These are phyloP conservation scores for Aspergillus melleus DNA, from an alignment of 2,329 filamentous ascomycete species.

Conservation along the genomic window DNA sequence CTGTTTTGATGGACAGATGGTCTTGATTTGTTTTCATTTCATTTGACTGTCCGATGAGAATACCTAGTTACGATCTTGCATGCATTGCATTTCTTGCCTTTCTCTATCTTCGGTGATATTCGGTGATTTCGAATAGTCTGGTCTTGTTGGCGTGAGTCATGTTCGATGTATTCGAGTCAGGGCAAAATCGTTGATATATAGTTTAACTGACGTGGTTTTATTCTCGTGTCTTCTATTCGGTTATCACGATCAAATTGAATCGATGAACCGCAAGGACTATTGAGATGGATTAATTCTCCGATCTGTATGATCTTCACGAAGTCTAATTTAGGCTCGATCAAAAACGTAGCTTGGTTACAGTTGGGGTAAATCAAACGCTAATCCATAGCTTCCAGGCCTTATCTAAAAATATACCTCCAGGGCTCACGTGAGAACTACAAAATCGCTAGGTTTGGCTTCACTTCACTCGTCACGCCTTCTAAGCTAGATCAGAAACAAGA, in stretches of 20 bases:
- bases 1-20: not conserved
- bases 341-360: too few relatives aligned
- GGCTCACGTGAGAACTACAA: too few relatives aligned
- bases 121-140: too few relatives aligned
- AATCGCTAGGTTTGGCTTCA: too few relatives aligned
- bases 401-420: too few relatives aligned
- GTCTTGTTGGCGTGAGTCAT: not conserved
- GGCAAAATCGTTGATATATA: not conserved
- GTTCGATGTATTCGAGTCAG: not conserved
- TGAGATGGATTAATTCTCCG: not conserved
- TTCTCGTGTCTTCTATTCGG: not conserved
- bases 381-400: too few relatives aligned
- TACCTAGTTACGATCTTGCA: not conserved
- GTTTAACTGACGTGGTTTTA: not conserved
- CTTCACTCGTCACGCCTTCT: too few relatives aligned
- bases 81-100: not conserved
- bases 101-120: too few relatives aligned
- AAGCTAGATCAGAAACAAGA: too few relatives aligned
- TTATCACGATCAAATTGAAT: not conserved
- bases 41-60: not conserved
- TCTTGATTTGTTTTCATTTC: not conserved
- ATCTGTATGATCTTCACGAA: too few relatives aligned
- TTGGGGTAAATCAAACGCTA: too few relatives aligned
- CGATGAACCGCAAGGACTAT: not conserved
- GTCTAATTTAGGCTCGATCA: not conserved